Percentiles rank a stretch among this genome's conserved stretches.
phyloP scores from a whole-genome alignment of 768 basidiomycete genomes.

The Pleurotus citrinopileatus region DNA sequence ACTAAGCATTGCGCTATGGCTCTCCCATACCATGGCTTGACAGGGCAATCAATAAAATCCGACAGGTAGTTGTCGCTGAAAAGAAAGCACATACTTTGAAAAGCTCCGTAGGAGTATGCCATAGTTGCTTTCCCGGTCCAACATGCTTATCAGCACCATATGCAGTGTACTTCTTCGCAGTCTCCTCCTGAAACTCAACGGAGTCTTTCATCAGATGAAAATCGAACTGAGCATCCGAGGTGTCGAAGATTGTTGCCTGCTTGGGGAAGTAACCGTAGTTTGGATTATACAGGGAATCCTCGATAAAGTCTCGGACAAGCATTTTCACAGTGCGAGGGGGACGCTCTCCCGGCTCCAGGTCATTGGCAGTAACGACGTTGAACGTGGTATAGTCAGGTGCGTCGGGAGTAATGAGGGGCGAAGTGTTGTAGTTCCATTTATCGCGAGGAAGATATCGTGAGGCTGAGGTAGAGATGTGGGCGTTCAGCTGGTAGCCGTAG shows the following conservation, averaged over 20 bases:
- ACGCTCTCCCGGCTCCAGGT: constrained; percentile 47
- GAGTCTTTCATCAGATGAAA: constrained; percentile 67
- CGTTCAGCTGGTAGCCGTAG: not conserved
- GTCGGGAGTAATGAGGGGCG: constrained; percentile 54
- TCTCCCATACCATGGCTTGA: constrained; percentile 91
- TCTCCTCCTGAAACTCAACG: constrained; percentile 75
- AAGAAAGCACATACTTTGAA: constrained; percentile 70
- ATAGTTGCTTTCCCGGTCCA: constrained; percentile 85
- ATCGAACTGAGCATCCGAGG: constrained; percentile 57
- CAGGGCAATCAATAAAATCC: constrained; percentile 1
- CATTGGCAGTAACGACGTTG: constrained; percentile 65
- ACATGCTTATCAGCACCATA: constrained; percentile 61
- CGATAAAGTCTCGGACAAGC: constrained; percentile 94
- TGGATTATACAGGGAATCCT: constrained; percentile 96
- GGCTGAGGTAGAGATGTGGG: constrained; percentile 22
- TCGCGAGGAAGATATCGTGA: constrained; percentile 32
- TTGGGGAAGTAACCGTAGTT: constrained; percentile 97
- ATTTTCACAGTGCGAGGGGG: constrained; percentile 87
- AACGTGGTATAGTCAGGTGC: constrained; percentile 39
- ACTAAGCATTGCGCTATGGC: constrained; percentile 88
- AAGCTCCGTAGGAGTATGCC: constrained; percentile 98
- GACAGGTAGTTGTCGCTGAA: constrained; percentile 5
- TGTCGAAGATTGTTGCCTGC: constrained; percentile 86
- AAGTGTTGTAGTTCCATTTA: constrained; percentile 78
- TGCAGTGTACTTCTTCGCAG: constrained; percentile 72